A percentile compares a stretch with the other conserved stretches of the same genome.
Evolutionary conservation across 306 rosid genomes (phyloP).

Genomic region (Psophocarpus tetragonolobus): DNA sequence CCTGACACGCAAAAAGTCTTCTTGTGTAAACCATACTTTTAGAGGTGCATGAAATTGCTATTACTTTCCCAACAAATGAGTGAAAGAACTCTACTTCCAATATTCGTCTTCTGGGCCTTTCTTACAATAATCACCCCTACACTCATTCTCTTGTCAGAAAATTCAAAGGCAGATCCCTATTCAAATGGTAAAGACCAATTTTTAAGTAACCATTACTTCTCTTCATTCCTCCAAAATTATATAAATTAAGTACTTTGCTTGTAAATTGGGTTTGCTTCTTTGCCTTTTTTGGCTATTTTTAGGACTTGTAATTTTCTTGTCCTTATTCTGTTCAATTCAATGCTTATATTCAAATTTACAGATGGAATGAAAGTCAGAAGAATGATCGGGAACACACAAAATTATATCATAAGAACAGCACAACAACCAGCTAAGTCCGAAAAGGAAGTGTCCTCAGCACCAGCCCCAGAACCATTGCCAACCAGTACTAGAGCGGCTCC

Average conservation of each 20-base stretch:
- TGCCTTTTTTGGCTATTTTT: not conserved
- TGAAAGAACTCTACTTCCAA: conserved; percentile 71
- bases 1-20: not conserved
- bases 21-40: conserved; percentile 9
- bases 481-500: not conserved
- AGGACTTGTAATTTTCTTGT: not conserved
- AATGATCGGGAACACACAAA: conserved; percentile 44
- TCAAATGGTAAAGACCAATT: conserved; percentile 34
- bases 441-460: conserved; percentile 37
- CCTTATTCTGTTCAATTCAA: not conserved
- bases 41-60: not conserved
- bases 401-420: conserved; percentile 18
- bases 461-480: conserved; percentile 34
- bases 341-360: conserved; percentile 35
- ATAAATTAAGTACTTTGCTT: not conserved
- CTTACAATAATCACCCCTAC: conserved; percentile 81
- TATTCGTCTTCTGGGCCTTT: conserved; percentile 76
- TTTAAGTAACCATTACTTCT: not conserved
- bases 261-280: not conserved
- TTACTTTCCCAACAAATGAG: conserved; percentile 47
- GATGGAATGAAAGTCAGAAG: conserved; percentile 56
- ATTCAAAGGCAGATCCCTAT: conserved; percentile 48
- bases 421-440: conserved; percentile 8
- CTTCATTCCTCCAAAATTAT: not conserved
- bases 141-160: conserved; percentile 67